A percentile compares a stretch with the other conserved stretches of the same genome.
Evolutionary conservation across 106 monocot species (phyloP).

Genomic region (Allium cepa): DNA sequence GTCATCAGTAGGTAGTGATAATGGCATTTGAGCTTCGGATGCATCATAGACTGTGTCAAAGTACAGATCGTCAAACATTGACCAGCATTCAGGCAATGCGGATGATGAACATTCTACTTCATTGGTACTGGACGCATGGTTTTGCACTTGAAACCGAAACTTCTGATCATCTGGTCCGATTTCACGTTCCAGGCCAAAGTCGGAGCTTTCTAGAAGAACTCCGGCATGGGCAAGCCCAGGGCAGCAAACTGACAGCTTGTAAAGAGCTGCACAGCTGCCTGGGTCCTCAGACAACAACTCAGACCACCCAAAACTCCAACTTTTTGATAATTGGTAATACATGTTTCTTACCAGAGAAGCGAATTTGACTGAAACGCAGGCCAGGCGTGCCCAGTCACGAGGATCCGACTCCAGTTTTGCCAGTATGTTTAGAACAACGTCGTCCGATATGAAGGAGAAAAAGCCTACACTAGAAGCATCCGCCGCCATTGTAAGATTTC

Average conservation of each 20-base stretch:
- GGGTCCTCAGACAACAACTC: slow-evolving; percentile 14
- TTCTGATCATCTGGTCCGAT: slow-evolving; percentile 54
- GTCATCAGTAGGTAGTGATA: too few relatives aligned
- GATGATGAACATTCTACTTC: neutral
- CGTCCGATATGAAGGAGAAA: slow-evolving; percentile 52
- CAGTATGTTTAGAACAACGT: slow-evolving; percentile 62
- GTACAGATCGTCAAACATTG: slow-evolving; percentile 89
- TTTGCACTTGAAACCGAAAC: neutral
- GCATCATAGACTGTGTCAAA: slow-evolving; percentile 67
- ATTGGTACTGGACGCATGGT: neutral
- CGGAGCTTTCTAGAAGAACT: slow-evolving; percentile 72
- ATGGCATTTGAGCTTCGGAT: slow-evolving; percentile 25
- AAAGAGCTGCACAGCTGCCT: slow-evolving; percentile 41
- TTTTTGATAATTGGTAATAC: slow-evolving; percentile 34
- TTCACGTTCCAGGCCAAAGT: slow-evolving; percentile 85
- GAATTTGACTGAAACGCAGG: slow-evolving; percentile 58
- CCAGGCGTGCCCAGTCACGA: slow-evolving; percentile 63
- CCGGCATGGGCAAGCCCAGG: slow-evolving; percentile 81
- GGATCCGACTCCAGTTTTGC: slow-evolving; percentile 64
- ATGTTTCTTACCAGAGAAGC: slow-evolving; percentile 37
- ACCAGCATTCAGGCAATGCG: slow-evolving; percentile 31
- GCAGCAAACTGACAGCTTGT: slow-evolving; percentile 91
- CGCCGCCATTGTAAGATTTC: neutral
- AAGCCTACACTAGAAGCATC: neutral
- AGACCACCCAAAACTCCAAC: slow-evolving; percentile 21